These are phyloP conservation scores for Cytidiella melzeri DNA, from an alignment of 768 basidiomycete genomes.

Conservation along the genomic window DNA sequence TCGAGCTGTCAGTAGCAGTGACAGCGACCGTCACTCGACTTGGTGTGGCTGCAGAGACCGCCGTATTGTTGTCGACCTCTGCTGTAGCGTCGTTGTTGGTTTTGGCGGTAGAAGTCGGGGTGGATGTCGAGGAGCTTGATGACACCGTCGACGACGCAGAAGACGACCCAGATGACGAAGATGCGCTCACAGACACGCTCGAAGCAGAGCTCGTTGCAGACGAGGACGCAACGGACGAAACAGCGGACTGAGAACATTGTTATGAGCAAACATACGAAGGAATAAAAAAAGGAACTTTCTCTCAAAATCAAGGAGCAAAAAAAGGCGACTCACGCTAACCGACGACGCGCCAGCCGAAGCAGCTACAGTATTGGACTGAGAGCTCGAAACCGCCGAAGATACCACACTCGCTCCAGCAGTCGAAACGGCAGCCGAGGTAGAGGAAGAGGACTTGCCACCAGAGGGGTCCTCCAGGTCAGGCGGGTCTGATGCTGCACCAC, in stretches of 20 bases:
- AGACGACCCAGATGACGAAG: slow-evolving; percentile 2
- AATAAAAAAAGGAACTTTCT: not conserved
- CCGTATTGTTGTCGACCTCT: slow-evolving; percentile 1
- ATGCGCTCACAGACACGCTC: slow-evolving; percentile 1
- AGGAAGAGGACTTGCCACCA: slow-evolving; percentile 11
- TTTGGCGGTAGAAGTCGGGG: not conserved
- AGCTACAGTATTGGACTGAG: not conserved
- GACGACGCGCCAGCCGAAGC: not conserved
- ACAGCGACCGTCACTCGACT: slow-evolving; percentile 8
- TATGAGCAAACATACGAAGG: not conserved
- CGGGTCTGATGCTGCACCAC: slow-evolving; percentile 23
- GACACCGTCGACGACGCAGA: slow-evolving; percentile 6
- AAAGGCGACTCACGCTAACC: not conserved
- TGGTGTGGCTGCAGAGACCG: slow-evolving; percentile 2
- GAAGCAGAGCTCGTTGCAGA: slow-evolving; percentile 15
- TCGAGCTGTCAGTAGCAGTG: slow-evolving; percentile 22
- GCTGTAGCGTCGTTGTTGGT: slow-evolving; percentile 10
- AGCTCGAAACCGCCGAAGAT: slow-evolving; percentile 2
- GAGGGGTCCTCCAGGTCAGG: slow-evolving; percentile 12
- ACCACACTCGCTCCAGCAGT: slow-evolving; percentile 8
- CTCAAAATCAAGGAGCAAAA: not conserved
- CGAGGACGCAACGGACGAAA: slow-evolving; percentile 12
- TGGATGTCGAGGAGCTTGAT: not conserved
- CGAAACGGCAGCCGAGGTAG: slow-evolving; percentile 10
- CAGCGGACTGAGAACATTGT: not conserved